phyloP scores from a whole-genome alignment of 805 yeast species.

The Candida bentonensis region DNA sequence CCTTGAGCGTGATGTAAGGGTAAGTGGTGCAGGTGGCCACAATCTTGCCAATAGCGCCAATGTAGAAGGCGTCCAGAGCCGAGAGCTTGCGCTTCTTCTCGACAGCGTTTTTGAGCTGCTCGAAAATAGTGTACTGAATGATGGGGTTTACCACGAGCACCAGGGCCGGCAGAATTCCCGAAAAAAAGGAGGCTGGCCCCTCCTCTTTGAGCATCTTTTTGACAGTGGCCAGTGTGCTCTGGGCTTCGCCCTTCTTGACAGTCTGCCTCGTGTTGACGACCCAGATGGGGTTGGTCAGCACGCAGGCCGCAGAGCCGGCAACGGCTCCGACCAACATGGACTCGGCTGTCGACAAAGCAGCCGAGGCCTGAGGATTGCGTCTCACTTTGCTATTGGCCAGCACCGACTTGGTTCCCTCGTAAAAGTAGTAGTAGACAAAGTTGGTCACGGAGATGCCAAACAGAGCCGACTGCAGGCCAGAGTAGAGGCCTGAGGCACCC shows the following conservation, averaged over 20 bases:
- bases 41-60: constrained; percentile 84
- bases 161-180: constrained; percentile 81
- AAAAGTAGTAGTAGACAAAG: constrained; percentile 81
- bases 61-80: constrained; percentile 63
- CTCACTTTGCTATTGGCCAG: constrained; percentile 18
- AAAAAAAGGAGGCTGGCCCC: constrained; percentile 59
- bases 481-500: constrained; percentile 57
- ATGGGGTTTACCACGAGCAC: constrained; percentile 79
- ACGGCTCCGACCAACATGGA: constrained; percentile 66
- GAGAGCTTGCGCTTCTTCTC: constrained; percentile 41
- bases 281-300: constrained; percentile 86
- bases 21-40: constrained; percentile 82
- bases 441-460: constrained; percentile 79
- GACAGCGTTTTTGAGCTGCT: constrained; percentile 61
- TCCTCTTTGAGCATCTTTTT: constrained; percentile 52
- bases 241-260: constrained; percentile 30
- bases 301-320: constrained; percentile 77
- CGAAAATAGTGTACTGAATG: constrained; percentile 83
- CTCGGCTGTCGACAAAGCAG: constrained; percentile 37
- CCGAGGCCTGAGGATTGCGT: constrained; percentile 11
- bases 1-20: constrained; percentile 77
- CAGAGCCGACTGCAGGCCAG: constrained; percentile 80
- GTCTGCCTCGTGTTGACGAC: constrained; percentile 87
- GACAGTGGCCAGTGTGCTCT: constrained; percentile 41
- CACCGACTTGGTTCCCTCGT: constrained; percentile 43